Evolutionary conservation across 2,329 filamentous ascomycete species (phyloP), one percentile per base, ranked within the genome.

Genomic region (Colletotrichum musae): DNA sequence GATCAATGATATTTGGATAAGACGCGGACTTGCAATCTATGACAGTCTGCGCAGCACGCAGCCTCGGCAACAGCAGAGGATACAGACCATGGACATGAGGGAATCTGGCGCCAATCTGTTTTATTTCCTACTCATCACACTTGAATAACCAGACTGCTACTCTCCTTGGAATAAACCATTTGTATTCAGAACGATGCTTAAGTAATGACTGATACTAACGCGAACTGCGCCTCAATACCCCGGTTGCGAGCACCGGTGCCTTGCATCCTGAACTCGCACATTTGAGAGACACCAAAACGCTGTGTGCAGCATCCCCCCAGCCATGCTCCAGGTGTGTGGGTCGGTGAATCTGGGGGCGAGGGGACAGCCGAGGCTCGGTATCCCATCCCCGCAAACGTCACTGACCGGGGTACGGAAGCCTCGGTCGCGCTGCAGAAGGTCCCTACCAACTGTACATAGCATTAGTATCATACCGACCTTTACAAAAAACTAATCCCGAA

Each of bases 301-400:
- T 43, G 24, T 67, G 52, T 67, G 52, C 58, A 45, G 47, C 51
- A 39, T 28, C 36, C 66, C 54, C 61, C 54, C 66, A 45, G 28
- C 64, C 21, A 57, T 10, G 48, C 32, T 36, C 32, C 32, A 36
- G 32, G 32, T 10, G 32, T 36, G 56, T 64, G 66, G 66, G 32
- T 45, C 36, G 50, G 62, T 32, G 56, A 52, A 51, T 21, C 50
- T 47, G 61, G 56, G 52, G 56, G 41, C 13, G 41, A n/a, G 13
- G 13, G 15, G 51, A 67, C 71, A 68, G 66, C 67, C 69, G 71
- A 72, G 70, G 70, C 70, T 74, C 72, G 74, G 72, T 69, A 73
- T 70, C 71, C 64, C 61, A 18, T 65, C 60, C 72, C 72, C 73
- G 71, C 73, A 74, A 69, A 72, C 68, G 70, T 71, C 70, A 71